Conservation (phyloP, 2,329 filamentous ascomycete genomes). For the Pseudogymnoascus sp. region DNA sequence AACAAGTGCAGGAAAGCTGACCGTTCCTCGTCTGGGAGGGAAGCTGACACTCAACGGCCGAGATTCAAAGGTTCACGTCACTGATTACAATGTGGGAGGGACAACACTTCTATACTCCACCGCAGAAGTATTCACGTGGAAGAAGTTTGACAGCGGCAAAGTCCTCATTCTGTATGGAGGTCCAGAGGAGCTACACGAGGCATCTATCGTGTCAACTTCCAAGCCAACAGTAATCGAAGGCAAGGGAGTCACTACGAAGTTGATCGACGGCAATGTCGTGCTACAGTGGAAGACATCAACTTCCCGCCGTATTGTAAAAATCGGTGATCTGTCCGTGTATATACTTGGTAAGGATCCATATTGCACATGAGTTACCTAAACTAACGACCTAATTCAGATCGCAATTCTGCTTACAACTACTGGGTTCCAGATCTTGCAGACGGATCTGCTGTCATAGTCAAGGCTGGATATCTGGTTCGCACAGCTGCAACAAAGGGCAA, state of each 20-base stretch:
- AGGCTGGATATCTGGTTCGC: conserved; percentile 54
- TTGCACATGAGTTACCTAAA: conserved; percentile 28
- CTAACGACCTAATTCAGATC: conserved; percentile 36
- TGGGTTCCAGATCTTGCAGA: conserved; percentile 48
- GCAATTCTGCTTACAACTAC: conserved; percentile 58
- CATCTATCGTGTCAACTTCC: conserved; percentile 27
- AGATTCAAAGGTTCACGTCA: conserved; percentile 58
- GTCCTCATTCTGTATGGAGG: conserved; percentile 55
- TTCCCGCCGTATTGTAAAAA: conserved; percentile 38
- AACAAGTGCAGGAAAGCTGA: conserved; percentile 45
- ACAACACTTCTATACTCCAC: conserved; percentile 54
- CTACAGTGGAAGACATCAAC: conserved; percentile 44
- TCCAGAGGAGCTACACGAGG: conserved; percentile 50
- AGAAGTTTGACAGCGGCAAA: conserved; percentile 47
- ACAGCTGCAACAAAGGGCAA: conserved; percentile 44
- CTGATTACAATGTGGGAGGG: conserved; percentile 52
- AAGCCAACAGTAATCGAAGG: conserved; percentile 23
- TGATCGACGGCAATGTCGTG: conserved; percentile 34
- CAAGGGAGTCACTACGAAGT: conserved; percentile 19
- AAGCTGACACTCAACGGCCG: conserved; percentile 47
- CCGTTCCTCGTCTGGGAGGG: conserved; percentile 48
- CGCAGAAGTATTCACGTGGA: conserved; percentile 59
- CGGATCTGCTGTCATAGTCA: conserved; percentile 40
- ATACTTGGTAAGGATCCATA: conserved; percentile 19
- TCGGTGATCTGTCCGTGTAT: conserved; percentile 25